A percentile compares a stretch with the other conserved stretches of the same genome.
phyloP scores from a whole-genome alignment of 768 basidiomycete genomes.

The Termitomyces bulborhizus region DNA sequence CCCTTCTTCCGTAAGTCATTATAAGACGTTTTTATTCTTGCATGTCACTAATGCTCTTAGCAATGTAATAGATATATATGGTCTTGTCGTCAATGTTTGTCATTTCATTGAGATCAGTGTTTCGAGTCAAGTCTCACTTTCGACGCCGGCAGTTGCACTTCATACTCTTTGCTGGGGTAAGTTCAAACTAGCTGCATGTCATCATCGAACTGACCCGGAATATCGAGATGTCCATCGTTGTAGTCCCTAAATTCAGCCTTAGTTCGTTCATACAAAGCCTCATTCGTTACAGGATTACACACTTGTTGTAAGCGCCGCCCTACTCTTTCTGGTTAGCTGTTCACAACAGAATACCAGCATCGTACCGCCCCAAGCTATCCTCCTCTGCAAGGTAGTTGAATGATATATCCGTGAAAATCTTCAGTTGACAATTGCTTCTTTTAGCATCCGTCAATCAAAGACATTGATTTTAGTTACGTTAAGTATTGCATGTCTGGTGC shows the following conservation, averaged over 20 bases:
- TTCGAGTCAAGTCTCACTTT: background rate
- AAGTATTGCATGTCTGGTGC: conserved; percentile 53
- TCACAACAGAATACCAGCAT: conserved; percentile 28
- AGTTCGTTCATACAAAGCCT: conserved; percentile 49
- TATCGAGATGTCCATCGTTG: conserved; percentile 44
- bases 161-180: conserved; percentile 46
- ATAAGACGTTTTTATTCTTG: background rate
- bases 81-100: conserved; percentile 49
- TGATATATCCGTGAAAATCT: background rate
- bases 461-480: conserved; percentile 45
- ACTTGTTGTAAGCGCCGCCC: conserved; percentile 40
- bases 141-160: conserved; percentile 40
- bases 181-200: conserved; percentile 8
- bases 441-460: conserved; percentile 46
- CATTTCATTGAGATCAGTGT: background rate
- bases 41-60: background rate
- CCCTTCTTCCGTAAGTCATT: conserved; percentile 50
- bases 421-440: background rate
- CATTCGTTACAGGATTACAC: conserved; percentile 44
- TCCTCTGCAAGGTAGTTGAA: conserved; percentile 57
- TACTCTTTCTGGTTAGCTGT: background rate
- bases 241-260: conserved; percentile 64
- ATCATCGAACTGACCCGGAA: background rate
- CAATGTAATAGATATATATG: conserved; percentile 45
- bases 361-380: conserved; percentile 61